Evolutionary conservation across 768 basidiomycete species (phyloP).

Genomic region (Scleroderma citrinum): DNA sequence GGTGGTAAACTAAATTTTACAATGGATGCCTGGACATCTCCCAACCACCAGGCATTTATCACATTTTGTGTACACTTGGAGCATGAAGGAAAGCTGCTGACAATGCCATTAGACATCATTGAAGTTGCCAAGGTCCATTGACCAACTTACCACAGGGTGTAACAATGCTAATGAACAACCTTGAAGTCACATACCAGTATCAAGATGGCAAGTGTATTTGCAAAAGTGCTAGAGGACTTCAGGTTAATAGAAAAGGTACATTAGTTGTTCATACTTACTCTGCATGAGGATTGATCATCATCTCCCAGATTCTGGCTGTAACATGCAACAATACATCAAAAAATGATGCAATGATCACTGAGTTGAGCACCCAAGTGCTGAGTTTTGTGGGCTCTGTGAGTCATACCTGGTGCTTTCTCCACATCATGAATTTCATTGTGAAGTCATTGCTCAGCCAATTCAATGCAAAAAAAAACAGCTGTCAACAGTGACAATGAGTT

Average conservation of each 20-base stretch:
- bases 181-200: slow-evolving; percentile 16
- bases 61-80: slow-evolving; percentile 15
- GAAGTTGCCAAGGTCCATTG: slow-evolving; percentile 15
- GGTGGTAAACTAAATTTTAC: slow-evolving; percentile 24
- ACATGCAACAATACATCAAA: slow-evolving; percentile 22
- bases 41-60: slow-evolving; percentile 21
- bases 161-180: background rate
- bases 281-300: no score
- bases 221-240: slow-evolving; percentile 16
- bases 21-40: slow-evolving; percentile 23
- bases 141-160: background rate
- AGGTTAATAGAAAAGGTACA: slow-evolving; percentile 12
- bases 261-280: background rate
- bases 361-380: no score
- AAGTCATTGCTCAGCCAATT: no score
- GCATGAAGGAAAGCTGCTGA: slow-evolving; percentile 8
- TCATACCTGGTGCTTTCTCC: slow-evolving; percentile 32
- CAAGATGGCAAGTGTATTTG: slow-evolving; percentile 14
- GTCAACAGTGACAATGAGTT: no score
- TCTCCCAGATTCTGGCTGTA: slow-evolving; percentile 18
- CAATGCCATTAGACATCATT: slow-evolving; percentile 17
- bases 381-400: slow-evolving; percentile 20
- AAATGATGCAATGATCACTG: slow-evolving; percentile 18
- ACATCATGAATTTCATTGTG: slow-evolving; percentile 34
- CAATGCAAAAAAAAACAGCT: no score